Percentiles rank a stretch among this genome's conserved stretches.
These are phyloP conservation scores for Trichoderma breve DNA, from an alignment of 2,329 filamentous ascomycete genomes.

Conservation along the genomic window DNA sequence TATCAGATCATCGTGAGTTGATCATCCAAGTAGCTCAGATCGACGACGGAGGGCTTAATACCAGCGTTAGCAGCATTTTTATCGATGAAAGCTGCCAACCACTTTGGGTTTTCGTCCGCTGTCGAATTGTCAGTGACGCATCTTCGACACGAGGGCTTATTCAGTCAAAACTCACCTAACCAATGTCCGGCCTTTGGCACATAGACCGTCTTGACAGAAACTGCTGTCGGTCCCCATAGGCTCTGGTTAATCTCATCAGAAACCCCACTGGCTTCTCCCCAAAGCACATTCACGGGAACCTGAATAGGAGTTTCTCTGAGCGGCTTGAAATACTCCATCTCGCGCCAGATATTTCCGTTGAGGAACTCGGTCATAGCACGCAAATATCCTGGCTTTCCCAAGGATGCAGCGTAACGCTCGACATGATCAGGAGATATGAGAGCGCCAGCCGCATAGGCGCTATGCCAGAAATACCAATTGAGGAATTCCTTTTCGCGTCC, in stretches of 20 bases:
- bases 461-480: constrained; percentile 47
- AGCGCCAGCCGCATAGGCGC: constrained; percentile 40
- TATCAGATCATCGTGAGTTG: not conserved
- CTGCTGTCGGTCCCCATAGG: constrained; percentile 8
- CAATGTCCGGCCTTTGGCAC: constrained; percentile 9
- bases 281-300: constrained; percentile 27
- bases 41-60: not conserved
- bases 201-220: not conserved
- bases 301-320: constrained; percentile 24
- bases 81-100: not conserved
- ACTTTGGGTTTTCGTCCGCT: constrained; percentile 12
- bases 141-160: not conserved
- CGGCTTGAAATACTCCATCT: constrained; percentile 37
- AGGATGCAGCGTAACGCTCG: constrained; percentile 38
- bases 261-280: constrained; percentile 31
- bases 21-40: not conserved
- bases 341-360: constrained; percentile 32
- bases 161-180: not conserved
- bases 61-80: not conserved
- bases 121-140: not conserved
- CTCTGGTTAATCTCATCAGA: constrained; percentile 5
- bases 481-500: constrained; percentile 44
- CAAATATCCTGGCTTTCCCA: constrained; percentile 44
- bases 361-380: constrained; percentile 40
- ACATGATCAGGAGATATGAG: constrained; percentile 40